These are phyloP conservation scores for Nemania diffusa DNA, from an alignment of 2,329 filamentous ascomycete species.

Conservation along the genomic window DNA sequence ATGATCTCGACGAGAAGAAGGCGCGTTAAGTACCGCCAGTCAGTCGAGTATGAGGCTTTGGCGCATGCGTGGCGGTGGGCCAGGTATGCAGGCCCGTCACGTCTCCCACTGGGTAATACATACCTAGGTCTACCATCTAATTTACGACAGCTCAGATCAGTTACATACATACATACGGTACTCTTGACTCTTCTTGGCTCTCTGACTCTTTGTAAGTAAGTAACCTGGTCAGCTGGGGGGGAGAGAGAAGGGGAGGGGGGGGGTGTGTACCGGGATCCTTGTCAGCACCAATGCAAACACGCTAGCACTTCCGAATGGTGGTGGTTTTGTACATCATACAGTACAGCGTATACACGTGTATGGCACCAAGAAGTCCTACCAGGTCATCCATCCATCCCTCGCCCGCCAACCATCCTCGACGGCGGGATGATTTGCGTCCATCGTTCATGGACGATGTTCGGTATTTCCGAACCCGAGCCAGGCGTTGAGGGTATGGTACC, in stretches of 20 bases:
- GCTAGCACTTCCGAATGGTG: slow-evolving; percentile 36
- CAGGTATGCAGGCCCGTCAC: slow-evolving; percentile 43
- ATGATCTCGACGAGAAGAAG: slow-evolving; percentile 32
- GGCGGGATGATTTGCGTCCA: slow-evolving; percentile 21
- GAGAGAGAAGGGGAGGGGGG: neutral
- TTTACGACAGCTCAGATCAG: slow-evolving; percentile 43
- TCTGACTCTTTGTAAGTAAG: neutral
- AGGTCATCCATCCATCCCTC: no score
- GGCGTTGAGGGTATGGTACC: slow-evolving; percentile 12
- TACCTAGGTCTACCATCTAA: slow-evolving; percentile 38
- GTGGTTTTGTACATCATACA: slow-evolving; percentile 35
- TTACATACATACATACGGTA: no score
- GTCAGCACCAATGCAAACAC: slow-evolving; percentile 33
- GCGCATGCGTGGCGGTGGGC: slow-evolving; percentile 47
- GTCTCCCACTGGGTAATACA: slow-evolving; percentile 33
- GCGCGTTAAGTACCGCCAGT: slow-evolving; percentile 48
- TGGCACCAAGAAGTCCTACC: slow-evolving; percentile 26
- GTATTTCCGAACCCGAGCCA: slow-evolving; percentile 12
- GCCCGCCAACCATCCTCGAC: slow-evolving; percentile 9
- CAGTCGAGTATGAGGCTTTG: slow-evolving; percentile 49
- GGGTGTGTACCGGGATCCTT: slow-evolving; percentile 23
- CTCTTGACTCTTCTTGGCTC: no score
- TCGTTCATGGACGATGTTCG: slow-evolving; percentile 10
- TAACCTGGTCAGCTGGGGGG: slow-evolving; percentile 36
- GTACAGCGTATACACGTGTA: slow-evolving; percentile 33